Evolutionary conservation across 805 yeast species (phyloP).

Genomic region (Candida adriatica): DNA sequence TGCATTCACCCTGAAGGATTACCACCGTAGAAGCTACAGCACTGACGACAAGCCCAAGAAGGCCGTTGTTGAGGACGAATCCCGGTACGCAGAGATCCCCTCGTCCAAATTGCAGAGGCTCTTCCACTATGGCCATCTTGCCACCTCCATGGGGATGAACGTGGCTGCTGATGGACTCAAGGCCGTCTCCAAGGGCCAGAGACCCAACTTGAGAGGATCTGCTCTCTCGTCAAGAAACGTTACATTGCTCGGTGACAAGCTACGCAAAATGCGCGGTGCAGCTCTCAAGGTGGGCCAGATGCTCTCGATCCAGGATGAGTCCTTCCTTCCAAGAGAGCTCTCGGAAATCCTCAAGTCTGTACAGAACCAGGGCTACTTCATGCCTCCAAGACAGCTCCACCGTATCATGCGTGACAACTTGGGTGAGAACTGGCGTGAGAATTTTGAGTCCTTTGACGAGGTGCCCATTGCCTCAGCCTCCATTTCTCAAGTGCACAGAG

Average conservation of each 20-base stretch:
- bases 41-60: conserved; percentile 12
- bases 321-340: conserved; percentile 77
- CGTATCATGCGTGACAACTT: conserved; percentile 64
- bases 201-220: conserved; percentile 46
- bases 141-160: conserved; percentile 85
- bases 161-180: conserved; percentile 73
- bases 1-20: not conserved
- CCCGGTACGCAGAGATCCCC: conserved; percentile 72
- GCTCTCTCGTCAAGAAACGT: conserved; percentile 77
- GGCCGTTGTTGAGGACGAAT: conserved; percentile 27
- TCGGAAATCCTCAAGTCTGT: conserved; percentile 76
- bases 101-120: conserved; percentile 79
- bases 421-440: conserved; percentile 71
- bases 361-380: conserved; percentile 91
- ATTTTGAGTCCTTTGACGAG: conserved; percentile 72
- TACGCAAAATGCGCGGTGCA: conserved; percentile 97
- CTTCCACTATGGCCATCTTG: conserved; percentile 88
- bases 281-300: conserved; percentile 96
- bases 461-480: conserved; percentile 96
- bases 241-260: conserved; percentile 80
- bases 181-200: conserved; percentile 51
- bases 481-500: conserved; percentile 93
- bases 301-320: conserved; percentile 88
- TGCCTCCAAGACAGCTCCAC: conserved; percentile 90
- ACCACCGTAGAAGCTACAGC: conserved; percentile 10